A percentile compares a stretch with the other conserved stretches of the same genome.
Conservation (phyloP, 1,139 yeast genomes). For the Geotrichum restrictum region DNA sequence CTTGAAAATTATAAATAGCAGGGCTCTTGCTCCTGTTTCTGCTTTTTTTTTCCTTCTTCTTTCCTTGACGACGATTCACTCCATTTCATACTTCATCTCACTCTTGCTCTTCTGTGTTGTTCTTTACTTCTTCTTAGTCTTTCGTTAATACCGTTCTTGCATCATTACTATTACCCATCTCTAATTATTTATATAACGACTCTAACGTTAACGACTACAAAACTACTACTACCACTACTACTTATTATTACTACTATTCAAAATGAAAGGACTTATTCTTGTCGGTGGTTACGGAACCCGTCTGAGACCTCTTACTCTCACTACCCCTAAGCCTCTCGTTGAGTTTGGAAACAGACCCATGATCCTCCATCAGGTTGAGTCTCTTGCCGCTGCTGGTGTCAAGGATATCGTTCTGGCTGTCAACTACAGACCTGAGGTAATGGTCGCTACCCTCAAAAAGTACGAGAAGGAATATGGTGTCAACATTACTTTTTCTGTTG, state of each 20-base stretch:
- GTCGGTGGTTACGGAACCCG: slow-evolving; percentile 99
- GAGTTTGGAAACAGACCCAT: slow-evolving; percentile 97
- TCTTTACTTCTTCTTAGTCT: slow-evolving; percentile 7
- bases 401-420: slow-evolving; percentile 98
- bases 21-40: neutral
- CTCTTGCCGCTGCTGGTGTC: slow-evolving; percentile 96
- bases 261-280: slow-evolving; percentile 95
- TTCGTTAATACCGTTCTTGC: slow-evolving; percentile 16
- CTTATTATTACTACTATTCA: slow-evolving; percentile 5
- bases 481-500: slow-evolving; percentile 92
- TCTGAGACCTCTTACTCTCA: slow-evolving; percentile 95
- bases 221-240: neutral
- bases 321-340: slow-evolving; percentile 96
- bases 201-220: neutral
- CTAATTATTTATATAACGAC: neutral
- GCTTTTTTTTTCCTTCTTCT: slow-evolving; percentile 12
- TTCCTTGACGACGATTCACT: slow-evolving; percentile 18
- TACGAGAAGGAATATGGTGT: slow-evolving; percentile 96
- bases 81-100: slow-evolving; percentile 3
- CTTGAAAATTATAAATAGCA: neutral
- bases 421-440: slow-evolving; percentile 98
- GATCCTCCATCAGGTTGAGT: slow-evolving; percentile 91
- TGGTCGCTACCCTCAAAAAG: slow-evolving; percentile 91
- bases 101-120: slow-evolving; percentile 4
- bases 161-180: neutral